Base-by-base conservation (phyloP, 805 yeast genomes). In the Saccharomycopsis fodiens region DNA sequence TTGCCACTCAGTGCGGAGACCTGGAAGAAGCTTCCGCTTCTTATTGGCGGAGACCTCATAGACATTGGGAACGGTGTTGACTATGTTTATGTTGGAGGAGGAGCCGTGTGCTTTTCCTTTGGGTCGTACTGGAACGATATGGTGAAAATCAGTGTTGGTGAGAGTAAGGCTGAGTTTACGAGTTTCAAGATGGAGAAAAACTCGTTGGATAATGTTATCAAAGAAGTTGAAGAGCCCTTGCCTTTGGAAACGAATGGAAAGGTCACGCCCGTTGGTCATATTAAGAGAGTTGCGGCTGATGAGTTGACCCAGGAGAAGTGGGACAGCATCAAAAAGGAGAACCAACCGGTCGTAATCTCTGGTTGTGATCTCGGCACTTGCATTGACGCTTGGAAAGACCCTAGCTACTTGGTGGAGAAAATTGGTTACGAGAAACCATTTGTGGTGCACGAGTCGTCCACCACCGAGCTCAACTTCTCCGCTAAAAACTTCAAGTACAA, bases 61-160 rank as follows among this genome's bases (percentile, higher is more conserved):
- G 56, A 59, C 2, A 31, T 31, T 15, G 34, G 22, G 3, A 39
- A 22, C 22, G 15, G 25, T 17, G 19, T 32, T 31, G 44, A 40
- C n/a, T 17, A 3, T 5, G 15, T 19, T 15, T 48, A 48, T 37
- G 32, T 76, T 36, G 83, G 80, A 6, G 91, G 94, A 2, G 94
- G 94, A 3, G 89, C 84, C 0, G 86, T 84, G 1, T 85, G 94
- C 57, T 85, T 81, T 53, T 82, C 89, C 1, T 85, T 84, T 63
- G 95, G 95, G 0, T 67, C 80, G 0, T 69, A 68, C 17, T 72
- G 74, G 71, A 73, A 74, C 39, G 45, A 42, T 27, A 31, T 31
- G 16, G 31, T 47, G 27, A 27, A 31, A 16, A 46, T 48, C 15
- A 19, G 19, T 16, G 29, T 36, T 20, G 31, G 31, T 16, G 12